These are phyloP conservation scores for Gaultheria prostrata DNA, from an alignment of 148 eudicot species.

Conservation along the genomic window DNA sequence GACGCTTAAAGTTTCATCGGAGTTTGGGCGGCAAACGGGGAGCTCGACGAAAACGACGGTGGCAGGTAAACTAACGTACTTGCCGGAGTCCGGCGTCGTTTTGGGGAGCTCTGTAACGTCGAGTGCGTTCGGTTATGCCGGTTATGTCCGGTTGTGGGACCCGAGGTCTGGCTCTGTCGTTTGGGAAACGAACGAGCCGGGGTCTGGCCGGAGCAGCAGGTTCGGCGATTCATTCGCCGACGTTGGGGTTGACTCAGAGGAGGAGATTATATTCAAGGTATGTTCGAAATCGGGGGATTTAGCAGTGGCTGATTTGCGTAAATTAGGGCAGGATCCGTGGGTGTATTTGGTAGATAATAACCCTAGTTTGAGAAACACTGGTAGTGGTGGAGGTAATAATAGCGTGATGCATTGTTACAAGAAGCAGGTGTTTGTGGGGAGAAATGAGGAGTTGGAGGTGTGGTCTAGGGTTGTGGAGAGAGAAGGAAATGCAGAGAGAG, in stretches of 20 bases:
- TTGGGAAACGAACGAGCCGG: constrained; percentile 85
- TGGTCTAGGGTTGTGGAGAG: constrained; percentile 60
- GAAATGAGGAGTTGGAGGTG: constrained; percentile 70
- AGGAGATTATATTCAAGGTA: constrained; percentile 47
- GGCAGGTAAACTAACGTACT: constrained; percentile 47
- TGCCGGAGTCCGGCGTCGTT: constrained; percentile 33
- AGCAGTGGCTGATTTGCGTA: constrained; percentile 75
- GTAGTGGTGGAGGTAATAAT: constrained; percentile 19
- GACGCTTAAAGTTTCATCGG: constrained; percentile 36
- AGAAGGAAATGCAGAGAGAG: constrained; percentile 19
- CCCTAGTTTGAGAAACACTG: constrained; percentile 44
- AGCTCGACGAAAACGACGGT: constrained; percentile 50
- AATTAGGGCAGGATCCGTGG: constrained; percentile 72
- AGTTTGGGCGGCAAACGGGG: constrained; percentile 59
- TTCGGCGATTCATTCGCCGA: constrained; percentile 77
- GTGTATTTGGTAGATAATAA: constrained; percentile 71
- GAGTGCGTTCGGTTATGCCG: constrained; percentile 79
- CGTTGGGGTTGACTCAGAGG: constrained; percentile 56
- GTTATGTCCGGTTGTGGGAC: constrained; percentile 75
- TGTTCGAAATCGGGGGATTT: constrained; percentile 74
- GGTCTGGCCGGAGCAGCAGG: constrained; percentile 60
- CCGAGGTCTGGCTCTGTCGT: constrained; percentile 45
- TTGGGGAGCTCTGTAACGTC: constrained; percentile 50
- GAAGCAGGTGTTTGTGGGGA: constrained; percentile 66
- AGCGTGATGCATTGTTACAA: constrained; percentile 58